phyloP scores from a whole-genome alignment of 139 green algal genomes.

The Chlamydomonas applanata region DNA sequence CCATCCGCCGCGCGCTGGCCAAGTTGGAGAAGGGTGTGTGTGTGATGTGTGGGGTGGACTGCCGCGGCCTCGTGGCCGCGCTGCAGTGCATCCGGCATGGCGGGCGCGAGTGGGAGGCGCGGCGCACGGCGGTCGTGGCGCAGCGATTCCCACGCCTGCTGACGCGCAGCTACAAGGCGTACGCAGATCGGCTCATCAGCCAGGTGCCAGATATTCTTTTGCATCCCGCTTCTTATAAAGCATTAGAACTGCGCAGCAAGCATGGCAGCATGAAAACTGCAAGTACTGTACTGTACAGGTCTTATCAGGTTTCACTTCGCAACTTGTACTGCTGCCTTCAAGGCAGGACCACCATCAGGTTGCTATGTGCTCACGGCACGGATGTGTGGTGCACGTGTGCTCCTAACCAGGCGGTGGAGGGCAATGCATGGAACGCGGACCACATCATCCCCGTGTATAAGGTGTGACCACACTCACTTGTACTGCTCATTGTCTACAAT shows the following conservation, averaged over 20 bases:
- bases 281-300: no score
- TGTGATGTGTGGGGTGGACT: conserved; percentile 66
- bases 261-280: no score
- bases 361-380: neutral
- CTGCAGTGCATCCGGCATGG: conserved; percentile 57
- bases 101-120: conserved; percentile 18
- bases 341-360: neutral
- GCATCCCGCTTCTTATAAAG: no score
- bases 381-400: conserved; percentile 8
- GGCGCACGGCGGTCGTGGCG: neutral
- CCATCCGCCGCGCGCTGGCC: conserved; percentile 60
- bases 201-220: neutral
- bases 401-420: conserved; percentile 49
- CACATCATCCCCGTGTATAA: conserved; percentile 83
- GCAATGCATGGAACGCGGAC: conserved; percentile 87
- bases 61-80: conserved; percentile 58
- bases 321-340: no score
- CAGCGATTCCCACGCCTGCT: conserved; percentile 18
- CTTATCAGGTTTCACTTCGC: no score
- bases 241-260: no score
- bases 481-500: no score
- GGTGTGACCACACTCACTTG: no score
- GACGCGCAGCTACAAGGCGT: conserved; percentile 32
- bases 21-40: conserved; percentile 12
- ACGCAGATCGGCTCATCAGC: conserved; percentile 45